These are phyloP conservation scores for Funneliformis caledonium DNA, from an alignment of 371 early-diverging fungal genomes.

Conservation along the genomic window DNA sequence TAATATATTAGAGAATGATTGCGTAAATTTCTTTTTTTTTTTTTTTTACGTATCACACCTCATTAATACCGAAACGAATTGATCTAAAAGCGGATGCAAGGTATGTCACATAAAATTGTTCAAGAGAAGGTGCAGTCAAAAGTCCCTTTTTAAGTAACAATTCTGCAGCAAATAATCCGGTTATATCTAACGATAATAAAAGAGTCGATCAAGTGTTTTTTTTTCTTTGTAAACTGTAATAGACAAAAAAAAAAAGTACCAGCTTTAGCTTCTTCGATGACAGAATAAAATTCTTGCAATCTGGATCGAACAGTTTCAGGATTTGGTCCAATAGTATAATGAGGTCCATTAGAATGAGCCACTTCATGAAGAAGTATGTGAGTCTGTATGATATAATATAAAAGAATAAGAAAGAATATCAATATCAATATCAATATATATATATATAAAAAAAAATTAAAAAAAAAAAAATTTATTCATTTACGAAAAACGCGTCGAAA, in stretches of 20 bases:
- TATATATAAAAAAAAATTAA: too few species aligned
- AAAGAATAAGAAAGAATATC: too few species aligned
- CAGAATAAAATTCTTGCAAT: constrained; percentile 74
- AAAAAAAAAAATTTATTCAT: background rate
- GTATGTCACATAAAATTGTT: constrained; percentile 78
- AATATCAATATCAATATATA: too few species aligned
- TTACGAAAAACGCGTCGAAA: constrained; percentile 72
- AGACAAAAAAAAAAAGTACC: constrained; percentile 46
- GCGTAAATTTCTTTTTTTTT: too few species aligned
- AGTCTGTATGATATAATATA: constrained; percentile 42
- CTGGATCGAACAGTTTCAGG: constrained; percentile 69
- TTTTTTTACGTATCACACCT: constrained; percentile 40
- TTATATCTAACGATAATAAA: constrained; percentile 59
- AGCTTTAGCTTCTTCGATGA: constrained; percentile 85
- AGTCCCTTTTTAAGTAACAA: constrained; percentile 67
- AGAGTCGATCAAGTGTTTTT: background rate
- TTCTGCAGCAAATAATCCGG: constrained; percentile 76
- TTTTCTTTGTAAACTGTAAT: background rate
- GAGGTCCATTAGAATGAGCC: constrained; percentile 80
- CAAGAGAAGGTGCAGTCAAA: constrained; percentile 62
- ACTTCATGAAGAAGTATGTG: constrained; percentile 83
- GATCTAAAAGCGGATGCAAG: constrained; percentile 81
- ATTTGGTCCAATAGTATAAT: constrained; percentile 58
- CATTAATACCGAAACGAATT: constrained; percentile 79
- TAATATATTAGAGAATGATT: too few species aligned